Evolutionary conservation across 202 grass and related monocot genomes (phyloP), one percentile per base, ranked within the genome.

Genomic region (Cymbopogon flexuosus): DNA sequence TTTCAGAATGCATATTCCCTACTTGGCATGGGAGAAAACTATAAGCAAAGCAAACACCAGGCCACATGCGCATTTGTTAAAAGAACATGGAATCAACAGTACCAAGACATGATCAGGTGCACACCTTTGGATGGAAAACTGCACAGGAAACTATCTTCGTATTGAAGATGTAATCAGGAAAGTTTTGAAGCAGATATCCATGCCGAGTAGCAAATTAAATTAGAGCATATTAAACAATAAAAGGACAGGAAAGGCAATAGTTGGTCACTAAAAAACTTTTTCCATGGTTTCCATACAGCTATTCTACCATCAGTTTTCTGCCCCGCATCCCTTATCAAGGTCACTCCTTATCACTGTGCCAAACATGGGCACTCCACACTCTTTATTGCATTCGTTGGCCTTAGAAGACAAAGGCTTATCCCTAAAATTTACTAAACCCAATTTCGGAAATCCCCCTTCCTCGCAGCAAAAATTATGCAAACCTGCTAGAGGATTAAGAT

Each of bases 371-470:
- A 51, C 15, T 51, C 46, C 47, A 14, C 15, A n/a, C 5, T 52
- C 16, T 5, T 35, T 68, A 83, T 67, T 79, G 19, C 68, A 69
- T 54, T 30, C 33, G 54, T 19, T 30, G 5, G 40, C 33, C n/a
- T 70, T 29, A 40, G 64, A 58, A 22, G 4, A 46, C n/a, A n/a
- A 4, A 87, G 23, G 30, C 8, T 3, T 56, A 49, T 51, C 43
- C 34, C 62, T 79, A 68, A n/a, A 75, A 84, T 43, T 57, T 29
- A n/a, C 42, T 65, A 81, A 59, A 81, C 82, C 43, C 16, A 34
- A 40, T 65, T 14, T 70, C 37, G 5, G 1, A 61, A 40, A 65
- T 62, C 0, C 40, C 11, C 19, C 61, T 47, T 11, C 23, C 5
- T 65, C 12, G n/a, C 29, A 8, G 19, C 24, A 78, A 65, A 30